Evolutionary conservation across 768 basidiomycete species (phyloP), one percentile per base, ranked within the genome.

Genomic region (Ramaria sp.): DNA sequence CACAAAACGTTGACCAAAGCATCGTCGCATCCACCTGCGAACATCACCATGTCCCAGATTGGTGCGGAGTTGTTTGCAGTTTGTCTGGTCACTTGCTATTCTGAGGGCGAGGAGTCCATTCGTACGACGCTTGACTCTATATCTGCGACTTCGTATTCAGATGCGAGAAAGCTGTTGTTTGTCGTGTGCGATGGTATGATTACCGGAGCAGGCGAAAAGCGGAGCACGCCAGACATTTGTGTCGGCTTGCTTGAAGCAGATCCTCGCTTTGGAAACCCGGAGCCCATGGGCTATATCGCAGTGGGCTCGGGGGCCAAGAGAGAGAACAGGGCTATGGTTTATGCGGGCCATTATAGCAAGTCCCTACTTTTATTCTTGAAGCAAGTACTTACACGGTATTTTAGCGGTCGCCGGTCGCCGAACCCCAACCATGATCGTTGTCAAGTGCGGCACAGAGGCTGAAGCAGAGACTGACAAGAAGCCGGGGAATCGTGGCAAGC

Each of bases 271-370:
- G 96, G 95, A 24, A 92, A 96, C 64, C 96, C 96, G 2, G 82
- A 82, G 46, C 91, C 95, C 4, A 95, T 98, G 94, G 84, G 79
- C 60, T 99, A 97, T 66, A 71, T 78, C 56, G 89, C 96, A 1
- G 91, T 99, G 30, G 96, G 92, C 1, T 81, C 86, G 9, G 95
- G 96, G 2, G 72, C 82, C 19, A 97, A 98, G 74, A 79, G 78
- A 53, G 84, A 93, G 67, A 99, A 99, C 64, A 79, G 92, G 54
- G 95, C 95, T 7, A 90, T 96, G 90, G 89, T 98, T 19, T 98
- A 99, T 74, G 96, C 96, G 52, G 96, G 96, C n/a, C 95, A 99
- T 74, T 97, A 98, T 71, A 89, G 92, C 94, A 69, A 67, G 91
- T 80, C 13, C 19, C 42, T 43, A 47, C 11, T 31, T 12, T 60